Evolutionary conservation across 371 early-diverging fungal genomes (phyloP).

Genomic region (Apophysomyces ossiformis): DNA sequence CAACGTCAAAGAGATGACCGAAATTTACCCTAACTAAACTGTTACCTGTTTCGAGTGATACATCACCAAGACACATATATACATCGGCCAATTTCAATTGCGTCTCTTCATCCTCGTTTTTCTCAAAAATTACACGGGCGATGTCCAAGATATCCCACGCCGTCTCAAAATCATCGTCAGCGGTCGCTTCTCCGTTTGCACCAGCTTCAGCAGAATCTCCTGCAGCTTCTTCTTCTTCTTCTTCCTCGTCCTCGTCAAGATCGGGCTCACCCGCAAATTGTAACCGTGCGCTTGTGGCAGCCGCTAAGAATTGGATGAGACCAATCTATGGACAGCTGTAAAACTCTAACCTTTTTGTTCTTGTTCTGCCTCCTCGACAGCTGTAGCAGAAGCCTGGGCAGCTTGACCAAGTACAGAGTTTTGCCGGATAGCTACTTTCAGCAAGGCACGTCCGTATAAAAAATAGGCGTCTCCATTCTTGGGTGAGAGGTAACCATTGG

Average conservation of each 20-base stretch:
- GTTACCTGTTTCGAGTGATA: slow-evolving; percentile 83
- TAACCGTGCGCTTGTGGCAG: slow-evolving; percentile 50
- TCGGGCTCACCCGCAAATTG: slow-evolving; percentile 60
- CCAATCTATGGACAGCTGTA: not conserved
- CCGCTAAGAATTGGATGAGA: slow-evolving; percentile 12
- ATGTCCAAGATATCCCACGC: slow-evolving; percentile 91
- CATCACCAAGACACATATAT: slow-evolving; percentile 77
- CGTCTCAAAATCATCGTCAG: slow-evolving; percentile 80
- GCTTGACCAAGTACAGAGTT: slow-evolving; percentile 71
- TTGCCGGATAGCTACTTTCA: slow-evolving; percentile 79
- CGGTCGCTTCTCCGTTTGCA: slow-evolving; percentile 48
- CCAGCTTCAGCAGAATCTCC: slow-evolving; percentile 36
- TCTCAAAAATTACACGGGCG: slow-evolving; percentile 81
- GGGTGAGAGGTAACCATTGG: slow-evolving; percentile 70
- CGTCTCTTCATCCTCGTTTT: slow-evolving; percentile 62
- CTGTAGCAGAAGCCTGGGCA: slow-evolving; percentile 24
- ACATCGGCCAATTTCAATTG: slow-evolving; percentile 75
- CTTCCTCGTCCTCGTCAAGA: slow-evolving; percentile 46
- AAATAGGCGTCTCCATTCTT: slow-evolving; percentile 81
- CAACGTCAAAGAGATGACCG: not conserved
- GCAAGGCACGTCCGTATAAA: slow-evolving; percentile 79
- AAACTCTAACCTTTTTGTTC: slow-evolving; percentile 3
- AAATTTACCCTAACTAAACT: not conserved
- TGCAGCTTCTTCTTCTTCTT: slow-evolving; percentile 49
- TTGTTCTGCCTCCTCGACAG: slow-evolving; percentile 18